These are phyloP conservation scores for Rhizomucor pusillus DNA, from an alignment of 371 early-diverging fungal species.

Conservation along the genomic window DNA sequence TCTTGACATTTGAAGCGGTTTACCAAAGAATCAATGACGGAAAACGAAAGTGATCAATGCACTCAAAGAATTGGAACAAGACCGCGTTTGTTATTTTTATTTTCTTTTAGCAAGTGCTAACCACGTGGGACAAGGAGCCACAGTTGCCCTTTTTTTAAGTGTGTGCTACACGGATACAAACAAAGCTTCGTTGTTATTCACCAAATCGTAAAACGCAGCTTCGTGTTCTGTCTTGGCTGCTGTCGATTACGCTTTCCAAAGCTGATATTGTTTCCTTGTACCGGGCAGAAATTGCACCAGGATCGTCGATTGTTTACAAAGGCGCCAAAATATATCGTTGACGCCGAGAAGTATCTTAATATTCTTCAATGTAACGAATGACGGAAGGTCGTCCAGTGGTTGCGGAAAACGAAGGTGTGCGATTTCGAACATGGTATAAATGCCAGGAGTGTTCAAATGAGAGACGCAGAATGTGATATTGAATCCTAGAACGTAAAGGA, in stretches of 20 bases:
- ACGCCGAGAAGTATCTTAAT: conserved; percentile 8
- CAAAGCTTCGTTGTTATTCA: background rate
- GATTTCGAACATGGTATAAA: conserved; percentile 9
- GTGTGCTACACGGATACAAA: background rate
- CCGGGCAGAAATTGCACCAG: background rate
- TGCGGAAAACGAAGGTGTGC: conserved; percentile 10
- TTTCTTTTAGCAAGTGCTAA: background rate
- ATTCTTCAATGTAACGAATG: conserved; percentile 9
- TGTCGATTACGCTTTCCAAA: background rate
- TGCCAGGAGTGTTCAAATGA: conserved; percentile 4
- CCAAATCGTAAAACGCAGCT: background rate
- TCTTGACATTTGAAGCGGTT: no score
- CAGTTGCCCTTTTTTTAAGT: background rate
- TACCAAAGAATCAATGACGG: no score
- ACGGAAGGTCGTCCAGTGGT: conserved; percentile 10
- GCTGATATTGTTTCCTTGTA: background rate
- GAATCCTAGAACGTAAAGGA: conserved; percentile 8
- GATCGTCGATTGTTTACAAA: conserved; percentile 8
- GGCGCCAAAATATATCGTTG: conserved; percentile 13
- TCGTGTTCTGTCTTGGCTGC: background rate
- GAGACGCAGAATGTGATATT: conserved; percentile 9
- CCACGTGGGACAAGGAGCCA: background rate
- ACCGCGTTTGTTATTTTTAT: background rate
- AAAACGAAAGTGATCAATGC: no score
- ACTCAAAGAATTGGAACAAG: background rate